Base-by-base conservation (phyloP, 176 grass and related monocot species). In the Oryza coarctata region DNA sequence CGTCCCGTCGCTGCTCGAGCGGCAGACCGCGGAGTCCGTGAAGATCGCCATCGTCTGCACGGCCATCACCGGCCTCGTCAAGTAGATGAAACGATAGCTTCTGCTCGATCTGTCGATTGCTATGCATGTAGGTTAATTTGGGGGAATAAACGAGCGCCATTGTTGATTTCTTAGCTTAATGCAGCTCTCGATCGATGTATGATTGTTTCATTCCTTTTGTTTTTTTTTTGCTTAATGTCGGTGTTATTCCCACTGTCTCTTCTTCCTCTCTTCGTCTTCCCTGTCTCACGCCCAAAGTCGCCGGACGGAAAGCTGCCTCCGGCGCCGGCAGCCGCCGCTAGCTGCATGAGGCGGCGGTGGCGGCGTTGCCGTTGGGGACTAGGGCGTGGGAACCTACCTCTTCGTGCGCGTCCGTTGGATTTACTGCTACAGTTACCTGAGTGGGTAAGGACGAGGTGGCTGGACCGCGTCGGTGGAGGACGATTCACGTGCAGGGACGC, bases 11-110 rank as follows among this genome's bases (percentile, higher is more conserved):
- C 79, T 34, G 49, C 23, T 81, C 5, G 49, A 32, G 66, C n/a
- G 32, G 32, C 52, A 34, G 47, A 57, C 32, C 67, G 33, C 25
- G 7, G 32, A 81, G 22, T 3, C 33, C 7, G 66, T 18, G 4
- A 35, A 18, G 79, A 70, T 81, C 5, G 47, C 67, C 1, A 33
- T 81, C 34, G 33, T 81, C 32, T 52, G 44, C 49, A 41, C 79
- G n/a, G 79, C 67, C 67, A 9, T 81, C 66, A 81, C 79, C 25
- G 40, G 7, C 79, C 79, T 81, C 66, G 3, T 71, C 67, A 18
- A 57, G 29, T 79, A 47, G 77, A 33, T 14, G 35, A 20, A 33
- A 32, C 9, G 14, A 20, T 18, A 8, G 29, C 63, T 30, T 17
- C 27, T 35, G 5, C 6, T 64, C 13, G 62, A 1, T 13, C n/a